Evolutionary conservation across 1,139 yeast genomes (phyloP), one percentile per base, ranked within the genome.

Genomic region (Zygosaccharomyces pseudobailii): DNA sequence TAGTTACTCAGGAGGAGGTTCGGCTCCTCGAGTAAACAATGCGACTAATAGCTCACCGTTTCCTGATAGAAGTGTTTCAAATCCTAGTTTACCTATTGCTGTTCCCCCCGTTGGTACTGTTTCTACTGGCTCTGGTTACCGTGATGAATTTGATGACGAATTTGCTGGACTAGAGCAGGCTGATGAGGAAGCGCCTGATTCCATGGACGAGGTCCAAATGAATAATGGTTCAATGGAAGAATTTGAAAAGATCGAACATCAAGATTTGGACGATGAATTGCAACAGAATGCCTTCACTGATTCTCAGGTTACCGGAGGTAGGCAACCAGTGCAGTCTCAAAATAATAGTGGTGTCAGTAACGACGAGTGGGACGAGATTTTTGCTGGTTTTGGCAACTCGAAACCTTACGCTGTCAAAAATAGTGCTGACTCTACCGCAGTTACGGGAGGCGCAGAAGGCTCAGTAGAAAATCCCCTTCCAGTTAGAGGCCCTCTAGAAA

Each of bases 311-410:
- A 32, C 45, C 6, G 37, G 17, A 4, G 36, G 32, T 8, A 10
- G 39, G 9, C 40, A 24, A 23, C 34, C 37, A 7, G 24, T 31
- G 3, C 40, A 36, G 17, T 9, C 33, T 10, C 30, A 8, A 17
- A 42, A 48, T 47, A 34, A 49, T 21, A 49, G 52, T 21, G 61
- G 61, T 21, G 58, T 61, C 10, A 64, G 62, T 28, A 76, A 78
- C 49, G 95, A 87, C 60, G 97, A 89, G 66, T 89, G 97, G 97
- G 96, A 89, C 60, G 94, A 88, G 67, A 75, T 89, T 28, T 89
- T 89, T 71, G 94, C 95, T 2, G 96, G 95, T 0, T 85, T 88
- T 63, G 92, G 92, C 27, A 85, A 83, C 58, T 74, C 57, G 3
- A 57, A 55, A 21, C 50, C 46, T 28, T 47, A 45, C 10, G 43